Evolutionary conservation across 2,329 filamentous ascomycete species (phyloP).

Genomic region (Pseudocercospora pini-densiflorae): DNA sequence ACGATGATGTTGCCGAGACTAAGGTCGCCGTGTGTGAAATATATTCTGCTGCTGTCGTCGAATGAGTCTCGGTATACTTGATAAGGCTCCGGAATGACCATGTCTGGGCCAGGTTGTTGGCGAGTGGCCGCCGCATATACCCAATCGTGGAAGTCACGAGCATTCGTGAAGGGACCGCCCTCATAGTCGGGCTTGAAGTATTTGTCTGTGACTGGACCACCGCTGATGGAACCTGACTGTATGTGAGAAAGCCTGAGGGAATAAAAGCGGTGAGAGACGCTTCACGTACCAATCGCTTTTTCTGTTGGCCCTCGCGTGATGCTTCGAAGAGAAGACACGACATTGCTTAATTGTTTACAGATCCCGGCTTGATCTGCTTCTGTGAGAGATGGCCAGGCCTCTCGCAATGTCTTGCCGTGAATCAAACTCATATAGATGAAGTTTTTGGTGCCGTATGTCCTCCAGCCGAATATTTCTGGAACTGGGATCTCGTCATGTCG

Average conservation of each 20-base stretch:
- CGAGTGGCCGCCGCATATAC: constrained; percentile 3
- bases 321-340: not conserved
- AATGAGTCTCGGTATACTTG: constrained; percentile 1
- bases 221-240: not conserved
- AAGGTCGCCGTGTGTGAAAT: constrained; percentile 16
- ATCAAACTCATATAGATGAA: constrained; percentile 17
- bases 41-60: not conserved
- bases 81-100: not conserved
- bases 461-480: constrained; percentile 14
- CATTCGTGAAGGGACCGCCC: not conserved
- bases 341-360: not conserved
- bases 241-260: not conserved
- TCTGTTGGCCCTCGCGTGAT: not conserved
- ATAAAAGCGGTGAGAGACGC: not conserved
- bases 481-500: constrained; percentile 3
- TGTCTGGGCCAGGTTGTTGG: not conserved
- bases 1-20: constrained; percentile 48
- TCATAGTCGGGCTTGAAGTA: constrained; percentile 4
- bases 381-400: not conserved
- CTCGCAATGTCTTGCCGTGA: constrained; percentile 1
- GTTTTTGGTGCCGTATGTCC: not conserved
- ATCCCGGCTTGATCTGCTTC: not conserved
- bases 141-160: constrained; percentile 5
- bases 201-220: not conserved
- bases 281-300: not conserved